Conservation (phyloP, 345 rosid species). For the Carallia brachiata region DNA sequence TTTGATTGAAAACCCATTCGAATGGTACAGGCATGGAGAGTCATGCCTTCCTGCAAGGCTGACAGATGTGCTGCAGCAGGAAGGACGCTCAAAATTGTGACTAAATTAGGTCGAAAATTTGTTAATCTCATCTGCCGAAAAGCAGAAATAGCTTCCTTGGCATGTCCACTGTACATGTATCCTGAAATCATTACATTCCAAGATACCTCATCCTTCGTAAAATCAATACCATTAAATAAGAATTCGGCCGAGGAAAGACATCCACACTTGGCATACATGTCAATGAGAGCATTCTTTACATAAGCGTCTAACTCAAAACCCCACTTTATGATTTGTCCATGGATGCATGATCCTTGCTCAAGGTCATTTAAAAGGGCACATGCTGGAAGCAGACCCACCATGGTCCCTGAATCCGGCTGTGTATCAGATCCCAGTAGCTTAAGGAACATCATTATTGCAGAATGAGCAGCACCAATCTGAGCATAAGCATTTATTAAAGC, state of each 20-base stretch:
- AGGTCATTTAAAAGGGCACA: constrained; percentile 40
- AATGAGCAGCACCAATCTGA: constrained; percentile 37
- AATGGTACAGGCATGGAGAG: constrained; percentile 46
- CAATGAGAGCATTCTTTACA: constrained; percentile 49
- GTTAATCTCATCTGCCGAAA: constrained; percentile 46
- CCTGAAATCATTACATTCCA: constrained; percentile 66
- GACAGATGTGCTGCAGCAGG: constrained; percentile 45
- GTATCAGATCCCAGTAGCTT: constrained; percentile 37
- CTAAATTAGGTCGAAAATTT: constrained; percentile 37
- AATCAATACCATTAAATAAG: constrained; percentile 41
- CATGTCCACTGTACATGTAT: constrained; percentile 49
- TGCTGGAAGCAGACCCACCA: constrained; percentile 54
- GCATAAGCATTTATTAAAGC: constrained; percentile 52
- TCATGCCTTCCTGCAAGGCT: constrained; percentile 45
- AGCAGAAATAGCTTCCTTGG: constrained; percentile 43
- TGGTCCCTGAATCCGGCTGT: constrained; percentile 46
- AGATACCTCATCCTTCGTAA: constrained; percentile 39
- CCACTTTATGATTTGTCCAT: constrained; percentile 37
- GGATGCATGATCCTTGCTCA: constrained; percentile 43
- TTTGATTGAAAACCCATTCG: constrained; percentile 40
- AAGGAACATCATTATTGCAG: constrained; percentile 40
- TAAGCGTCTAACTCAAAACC: constrained; percentile 49
- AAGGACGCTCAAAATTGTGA: constrained; percentile 47
- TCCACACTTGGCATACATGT: constrained; percentile 59
- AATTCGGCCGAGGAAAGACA: constrained; percentile 37